phyloP scores from a whole-genome alignment of 495 filamentous ascomycete genomes.

The Podospora bellae-mahoneyi region DNA sequence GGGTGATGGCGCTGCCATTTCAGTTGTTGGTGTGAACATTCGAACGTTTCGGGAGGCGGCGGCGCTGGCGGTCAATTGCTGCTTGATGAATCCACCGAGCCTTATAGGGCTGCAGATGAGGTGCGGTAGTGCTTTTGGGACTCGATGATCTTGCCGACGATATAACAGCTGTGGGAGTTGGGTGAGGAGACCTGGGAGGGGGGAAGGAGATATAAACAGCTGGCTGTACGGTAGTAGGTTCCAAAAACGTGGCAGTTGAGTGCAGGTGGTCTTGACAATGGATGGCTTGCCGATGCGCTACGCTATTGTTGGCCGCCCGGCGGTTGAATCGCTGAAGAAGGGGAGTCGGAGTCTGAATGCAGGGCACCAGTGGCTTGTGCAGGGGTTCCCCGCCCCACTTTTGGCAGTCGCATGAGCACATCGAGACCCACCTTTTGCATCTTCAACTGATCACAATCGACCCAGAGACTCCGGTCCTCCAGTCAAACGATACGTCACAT shows the following conservation, averaged over 20 bases:
- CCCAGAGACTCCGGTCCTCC: background rate
- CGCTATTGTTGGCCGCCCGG: background rate
- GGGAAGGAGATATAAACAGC: background rate
- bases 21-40: slow-evolving; percentile 20
- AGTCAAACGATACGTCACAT: background rate
- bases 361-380: background rate
- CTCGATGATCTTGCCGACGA: background rate
- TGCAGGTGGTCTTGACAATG: background rate
- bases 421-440: background rate
- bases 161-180: background rate
- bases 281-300: background rate
- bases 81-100: slow-evolving; percentile 1
- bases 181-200: background rate
- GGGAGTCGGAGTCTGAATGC: background rate
- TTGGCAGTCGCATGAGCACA: too few species aligned
- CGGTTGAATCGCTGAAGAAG: background rate
- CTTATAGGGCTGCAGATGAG: slow-evolving; percentile 5
- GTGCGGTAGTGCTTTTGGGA: background rate
- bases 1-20: slow-evolving; percentile 26
- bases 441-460: background rate
- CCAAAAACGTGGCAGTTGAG: background rate
- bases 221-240: background rate
- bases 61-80: slow-evolving; percentile 3
- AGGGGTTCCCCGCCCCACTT: background rate
- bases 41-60: background rate